Evolutionary conservation across 2,329 filamentous ascomycete species (phyloP).

Genomic region (Hypoxylon sp.): DNA sequence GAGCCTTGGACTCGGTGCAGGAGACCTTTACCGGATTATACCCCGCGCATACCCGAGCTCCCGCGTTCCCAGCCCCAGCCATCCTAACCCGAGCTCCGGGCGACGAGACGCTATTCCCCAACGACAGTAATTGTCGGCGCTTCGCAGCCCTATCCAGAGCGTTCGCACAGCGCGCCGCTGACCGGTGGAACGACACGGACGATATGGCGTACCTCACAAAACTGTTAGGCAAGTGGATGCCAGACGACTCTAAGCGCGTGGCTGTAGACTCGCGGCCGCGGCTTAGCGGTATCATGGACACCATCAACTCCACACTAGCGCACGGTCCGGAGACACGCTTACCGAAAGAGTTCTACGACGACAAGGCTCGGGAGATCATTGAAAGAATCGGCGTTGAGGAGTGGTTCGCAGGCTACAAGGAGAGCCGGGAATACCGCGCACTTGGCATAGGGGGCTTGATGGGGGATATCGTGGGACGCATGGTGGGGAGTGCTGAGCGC

Average conservation of each 20-base stretch:
- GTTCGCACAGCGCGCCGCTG: constrained; percentile 78
- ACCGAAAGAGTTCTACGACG: constrained; percentile 89
- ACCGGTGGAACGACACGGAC: constrained; percentile 79
- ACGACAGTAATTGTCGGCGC: constrained; percentile 79
- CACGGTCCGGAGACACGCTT: constrained; percentile 85
- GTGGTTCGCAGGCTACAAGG: constrained; percentile 90
- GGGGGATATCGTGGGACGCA: constrained; percentile 83
- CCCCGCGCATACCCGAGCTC: constrained; percentile 63
- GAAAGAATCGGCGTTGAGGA: constrained; percentile 86
- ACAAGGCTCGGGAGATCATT: constrained; percentile 75
- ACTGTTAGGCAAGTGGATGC: constrained; percentile 88
- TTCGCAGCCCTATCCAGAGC: constrained; percentile 77
- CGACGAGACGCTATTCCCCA: constrained; percentile 85
- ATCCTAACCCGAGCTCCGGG: constrained; percentile 74
- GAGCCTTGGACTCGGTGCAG: constrained; percentile 82
- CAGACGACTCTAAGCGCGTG: constrained; percentile 73
- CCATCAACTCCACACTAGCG: constrained; percentile 87
- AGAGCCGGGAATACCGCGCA: constrained; percentile 87
- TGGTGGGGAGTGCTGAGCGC: constrained; percentile 75
- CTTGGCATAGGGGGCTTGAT: constrained; percentile 88
- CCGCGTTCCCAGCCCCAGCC: constrained; percentile 69
- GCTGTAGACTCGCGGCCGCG: constrained; percentile 88
- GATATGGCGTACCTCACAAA: constrained; percentile 89
- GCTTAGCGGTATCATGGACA: constrained; percentile 93
- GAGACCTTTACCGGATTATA: constrained; percentile 83